A percentile compares a stretch with the other conserved stretches of the same genome.
Evolutionary conservation across 1,284 basidiomycete genomes (phyloP).

Genomic region (Mycena sp.): DNA sequence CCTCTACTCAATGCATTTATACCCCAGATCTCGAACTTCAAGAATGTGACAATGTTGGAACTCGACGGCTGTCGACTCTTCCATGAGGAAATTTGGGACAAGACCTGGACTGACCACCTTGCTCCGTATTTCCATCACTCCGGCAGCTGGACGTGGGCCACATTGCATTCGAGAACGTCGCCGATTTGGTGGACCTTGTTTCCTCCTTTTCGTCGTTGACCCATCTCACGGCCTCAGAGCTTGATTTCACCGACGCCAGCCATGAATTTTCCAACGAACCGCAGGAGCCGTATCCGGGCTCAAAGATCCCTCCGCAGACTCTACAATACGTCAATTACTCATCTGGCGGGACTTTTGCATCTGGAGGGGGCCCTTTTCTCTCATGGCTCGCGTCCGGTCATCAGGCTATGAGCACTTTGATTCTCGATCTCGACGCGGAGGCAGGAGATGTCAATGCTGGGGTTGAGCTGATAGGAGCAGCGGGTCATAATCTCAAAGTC

Average conservation of each 20-base stretch:
- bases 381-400: constrained; percentile 20
- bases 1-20: constrained; percentile 22
- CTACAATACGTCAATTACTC: constrained; percentile 13
- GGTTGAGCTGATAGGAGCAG: constrained; percentile 22
- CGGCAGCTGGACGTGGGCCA: constrained; percentile 5
- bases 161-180: constrained; percentile 14
- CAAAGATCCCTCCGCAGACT: constrained; percentile 8
- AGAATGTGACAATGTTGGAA: constrained; percentile 13
- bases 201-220: constrained; percentile 18
- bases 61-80: constrained; percentile 24
- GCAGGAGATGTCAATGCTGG: constrained; percentile 23
- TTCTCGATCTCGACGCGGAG: constrained; percentile 22
- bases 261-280: constrained; percentile 21
- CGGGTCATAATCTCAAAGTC: constrained; percentile 5
- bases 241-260: constrained; percentile 22
- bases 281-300: constrained; percentile 22
- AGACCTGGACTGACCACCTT: constrained; percentile 20
- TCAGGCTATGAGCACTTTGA: constrained; percentile 7
- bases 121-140: constrained; percentile 14
- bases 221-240: constrained; percentile 14
- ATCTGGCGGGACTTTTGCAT: constrained; percentile 7
- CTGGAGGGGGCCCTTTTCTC: constrained; percentile 24
- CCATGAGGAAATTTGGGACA: constrained; percentile 13
- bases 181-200: constrained; percentile 26
- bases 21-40: constrained; percentile 22